Conservation (phyloP, 441 rosid genomes). For the Hura crepitans region DNA sequence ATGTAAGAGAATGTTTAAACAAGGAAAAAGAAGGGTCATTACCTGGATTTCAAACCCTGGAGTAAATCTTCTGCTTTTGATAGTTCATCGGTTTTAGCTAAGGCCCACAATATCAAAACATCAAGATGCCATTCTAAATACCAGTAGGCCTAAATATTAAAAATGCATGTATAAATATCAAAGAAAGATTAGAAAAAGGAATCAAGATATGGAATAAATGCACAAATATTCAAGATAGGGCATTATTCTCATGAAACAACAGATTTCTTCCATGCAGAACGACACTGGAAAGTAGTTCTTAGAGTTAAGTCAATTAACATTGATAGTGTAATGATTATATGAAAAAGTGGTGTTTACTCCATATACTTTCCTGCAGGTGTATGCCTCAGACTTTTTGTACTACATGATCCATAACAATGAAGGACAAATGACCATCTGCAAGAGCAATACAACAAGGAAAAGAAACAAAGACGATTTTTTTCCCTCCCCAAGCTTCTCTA, state of each 20-base stretch:
- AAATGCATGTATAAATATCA: neutral
- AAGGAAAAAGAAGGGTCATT: slow-evolving; percentile 15
- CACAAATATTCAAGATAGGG: neutral
- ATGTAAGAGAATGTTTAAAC: neutral
- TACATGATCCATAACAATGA: neutral
- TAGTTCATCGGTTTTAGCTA: slow-evolving; percentile 53
- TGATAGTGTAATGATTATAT: neutral
- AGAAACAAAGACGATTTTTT: too few species aligned
- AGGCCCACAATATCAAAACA: slow-evolving; percentile 73
- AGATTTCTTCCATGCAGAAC: neutral
- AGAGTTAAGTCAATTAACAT: neutral
- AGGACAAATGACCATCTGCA: slow-evolving; percentile 1
- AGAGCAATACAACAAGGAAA: neutral
- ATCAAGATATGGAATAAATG: neutral
- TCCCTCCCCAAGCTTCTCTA: neutral
- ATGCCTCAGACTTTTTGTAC: neutral
- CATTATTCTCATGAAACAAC: neutral
- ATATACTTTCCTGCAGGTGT: neutral
- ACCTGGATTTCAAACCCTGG: slow-evolving; percentile 65
- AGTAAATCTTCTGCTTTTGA: slow-evolving; percentile 65
- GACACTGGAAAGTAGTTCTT: neutral
- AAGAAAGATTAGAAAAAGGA: slow-evolving; percentile 9
- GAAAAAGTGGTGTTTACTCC: neutral
- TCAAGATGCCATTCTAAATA: slow-evolving; percentile 79
- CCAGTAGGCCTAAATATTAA: slow-evolving; percentile 55